Percentiles rank a stretch among this genome's conserved stretches.
Conservation (phyloP, 192 early-diverging fungal genomes). For the Coemansia javaensis region DNA sequence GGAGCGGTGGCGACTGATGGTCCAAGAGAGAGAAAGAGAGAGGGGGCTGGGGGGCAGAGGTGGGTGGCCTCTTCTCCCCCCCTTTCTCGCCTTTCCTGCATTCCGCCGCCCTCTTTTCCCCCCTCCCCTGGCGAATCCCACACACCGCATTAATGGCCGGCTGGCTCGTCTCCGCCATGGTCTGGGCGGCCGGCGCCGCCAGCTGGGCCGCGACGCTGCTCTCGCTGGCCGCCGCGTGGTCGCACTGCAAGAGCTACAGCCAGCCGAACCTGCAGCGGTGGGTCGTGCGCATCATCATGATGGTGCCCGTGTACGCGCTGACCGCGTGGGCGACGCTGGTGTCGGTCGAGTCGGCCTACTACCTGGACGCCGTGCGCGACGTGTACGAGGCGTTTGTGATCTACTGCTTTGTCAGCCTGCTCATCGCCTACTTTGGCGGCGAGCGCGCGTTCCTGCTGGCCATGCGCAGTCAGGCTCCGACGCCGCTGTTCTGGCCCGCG, state of each 20-base stretch:
- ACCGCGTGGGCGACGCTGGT: constrained; percentile 73
- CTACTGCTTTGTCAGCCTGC: constrained; percentile 86
- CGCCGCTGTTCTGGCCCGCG: constrained; percentile 78
- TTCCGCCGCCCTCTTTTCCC: no score
- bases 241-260: constrained; percentile 51
- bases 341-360: constrained; percentile 70
- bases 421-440: constrained; percentile 84
- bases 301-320: constrained; percentile 85
- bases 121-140: no score
- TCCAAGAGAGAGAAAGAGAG: no score
- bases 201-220: constrained; percentile 44
- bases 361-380: constrained; percentile 86
- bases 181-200: constrained; percentile 41
- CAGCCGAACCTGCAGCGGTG: constrained; percentile 61
- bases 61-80: no score
- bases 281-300: constrained; percentile 61
- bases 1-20: no score
- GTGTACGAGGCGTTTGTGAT: constrained; percentile 96
- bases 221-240: constrained; percentile 46
- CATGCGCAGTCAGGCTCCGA: constrained; percentile 71
- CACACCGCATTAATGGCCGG: no score
- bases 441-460: constrained; percentile 78
- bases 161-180: constrained; percentile 39
- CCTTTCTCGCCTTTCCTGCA: no score
- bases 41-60: no score